A percentile compares a stretch with the other conserved stretches of the same genome.
These are phyloP conservation scores for Sporothrix variecibatus DNA, from an alignment of 2,329 filamentous ascomycete genomes.

Conservation along the genomic window DNA sequence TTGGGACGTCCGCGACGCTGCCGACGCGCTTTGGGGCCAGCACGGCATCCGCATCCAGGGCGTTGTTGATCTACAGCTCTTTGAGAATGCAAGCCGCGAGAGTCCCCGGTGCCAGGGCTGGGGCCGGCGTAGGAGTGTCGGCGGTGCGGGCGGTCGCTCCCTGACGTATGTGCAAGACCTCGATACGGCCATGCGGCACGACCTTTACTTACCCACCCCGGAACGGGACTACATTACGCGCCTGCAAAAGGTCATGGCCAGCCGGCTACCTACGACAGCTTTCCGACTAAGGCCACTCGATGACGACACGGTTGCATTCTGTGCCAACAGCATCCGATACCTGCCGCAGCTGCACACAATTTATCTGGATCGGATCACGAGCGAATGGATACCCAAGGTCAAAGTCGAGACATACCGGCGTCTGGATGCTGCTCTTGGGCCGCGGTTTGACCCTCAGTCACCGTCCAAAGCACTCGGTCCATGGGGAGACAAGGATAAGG, in stretches of 20 bases:
- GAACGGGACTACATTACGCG: conserved; percentile 39
- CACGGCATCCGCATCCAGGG: conserved; percentile 33
- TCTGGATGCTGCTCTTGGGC: conserved; percentile 24
- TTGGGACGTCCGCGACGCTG: conserved; percentile 36
- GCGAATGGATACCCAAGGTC: conserved; percentile 28
- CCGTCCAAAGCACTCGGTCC: conserved; percentile 23
- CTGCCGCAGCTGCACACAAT: conserved; percentile 28
- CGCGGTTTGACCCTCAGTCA: conserved; percentile 29
- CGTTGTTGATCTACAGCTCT: conserved; percentile 37
- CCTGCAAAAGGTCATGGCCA: conserved; percentile 32
- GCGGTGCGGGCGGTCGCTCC: neutral
- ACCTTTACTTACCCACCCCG: neutral
- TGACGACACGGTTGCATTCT: conserved; percentile 46
- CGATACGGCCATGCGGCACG: conserved; percentile 24
- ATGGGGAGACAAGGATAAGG: conserved; percentile 19
- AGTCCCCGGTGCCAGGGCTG: conserved; percentile 29
- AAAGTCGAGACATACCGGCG: conserved; percentile 28
- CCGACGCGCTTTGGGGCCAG: conserved; percentile 35
- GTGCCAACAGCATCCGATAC: conserved; percentile 46
- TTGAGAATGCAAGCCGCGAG: conserved; percentile 35
- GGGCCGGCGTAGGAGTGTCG: neutral
- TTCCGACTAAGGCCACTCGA: conserved; percentile 51
- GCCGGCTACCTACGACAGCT: conserved; percentile 47
- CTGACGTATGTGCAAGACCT: conserved; percentile 29
- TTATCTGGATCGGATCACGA: conserved; percentile 29